A percentile compares a stretch with the other conserved stretches of the same genome.
These are phyloP conservation scores for Neurospora sublineolata DNA, from an alignment of 495 filamentous ascomycete genomes.

Conservation along the genomic window DNA sequence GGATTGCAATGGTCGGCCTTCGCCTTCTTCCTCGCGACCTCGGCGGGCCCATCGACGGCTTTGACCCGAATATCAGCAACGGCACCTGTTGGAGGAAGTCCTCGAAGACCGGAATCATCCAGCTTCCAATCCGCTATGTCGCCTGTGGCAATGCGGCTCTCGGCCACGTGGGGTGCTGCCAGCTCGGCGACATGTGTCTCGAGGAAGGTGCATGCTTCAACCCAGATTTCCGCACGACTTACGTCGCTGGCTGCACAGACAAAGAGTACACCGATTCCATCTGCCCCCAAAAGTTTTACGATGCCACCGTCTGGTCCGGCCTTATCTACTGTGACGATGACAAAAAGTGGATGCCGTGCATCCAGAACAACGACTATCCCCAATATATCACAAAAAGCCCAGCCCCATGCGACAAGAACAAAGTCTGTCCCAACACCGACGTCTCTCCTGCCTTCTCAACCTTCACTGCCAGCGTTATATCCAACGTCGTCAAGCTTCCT, in stretches of 20 bases:
- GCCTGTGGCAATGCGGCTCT: constrained; percentile 27
- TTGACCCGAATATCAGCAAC: constrained; percentile 19
- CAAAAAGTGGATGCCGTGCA: neutral
- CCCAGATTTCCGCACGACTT: constrained; percentile 14
- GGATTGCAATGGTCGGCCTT: neutral
- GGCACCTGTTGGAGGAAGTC: constrained; percentile 23
- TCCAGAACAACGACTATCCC: neutral
- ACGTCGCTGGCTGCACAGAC: constrained; percentile 26
- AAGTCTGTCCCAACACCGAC: neutral
- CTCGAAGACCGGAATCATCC: neutral
- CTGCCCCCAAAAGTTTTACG: constrained; percentile 12
- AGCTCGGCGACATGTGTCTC: constrained; percentile 22
- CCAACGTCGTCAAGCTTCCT: neutral
- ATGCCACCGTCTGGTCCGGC: neutral
- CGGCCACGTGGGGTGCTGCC: constrained; percentile 26
- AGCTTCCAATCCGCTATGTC: constrained; percentile 11
- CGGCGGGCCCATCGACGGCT: constrained; percentile 2
- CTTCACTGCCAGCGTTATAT: neutral
- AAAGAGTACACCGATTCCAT: constrained; percentile 2
- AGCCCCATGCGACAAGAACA: neutral
- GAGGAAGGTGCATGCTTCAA: constrained; percentile 19
- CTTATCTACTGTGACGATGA: neutral
- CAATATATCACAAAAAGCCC: neutral
- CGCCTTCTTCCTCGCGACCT: neutral
- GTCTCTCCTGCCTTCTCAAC: neutral